Evolutionary conservation across 139 green algal genomes (phyloP).

Genomic region (Chlorella sp.): DNA sequence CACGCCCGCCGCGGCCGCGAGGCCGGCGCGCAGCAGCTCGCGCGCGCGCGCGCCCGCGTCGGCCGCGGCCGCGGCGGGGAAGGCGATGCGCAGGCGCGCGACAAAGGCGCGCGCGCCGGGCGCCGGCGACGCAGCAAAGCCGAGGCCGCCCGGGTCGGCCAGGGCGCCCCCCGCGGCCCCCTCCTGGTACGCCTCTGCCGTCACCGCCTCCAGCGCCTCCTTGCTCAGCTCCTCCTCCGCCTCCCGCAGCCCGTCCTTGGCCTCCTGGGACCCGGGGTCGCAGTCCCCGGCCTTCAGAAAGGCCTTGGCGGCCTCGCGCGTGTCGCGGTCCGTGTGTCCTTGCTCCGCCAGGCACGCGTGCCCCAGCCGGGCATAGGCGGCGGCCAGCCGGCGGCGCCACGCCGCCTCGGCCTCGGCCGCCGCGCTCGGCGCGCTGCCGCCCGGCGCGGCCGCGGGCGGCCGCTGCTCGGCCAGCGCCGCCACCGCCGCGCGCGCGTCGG

Average conservation of each 20-base stretch:
- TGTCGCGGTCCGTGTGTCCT: conserved; percentile 38
- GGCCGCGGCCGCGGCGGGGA: conserved; percentile 6
- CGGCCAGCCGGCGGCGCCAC: background rate
- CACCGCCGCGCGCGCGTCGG: conserved; percentile 31
- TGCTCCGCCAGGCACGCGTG: conserved; percentile 38
- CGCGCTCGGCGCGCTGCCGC: no score
- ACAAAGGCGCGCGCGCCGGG: conserved; percentile 9
- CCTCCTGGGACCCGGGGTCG: background rate
- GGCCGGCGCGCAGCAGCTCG: conserved; percentile 11
- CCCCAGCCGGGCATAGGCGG: conserved; percentile 27
- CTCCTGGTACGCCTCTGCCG: conserved; percentile 27
- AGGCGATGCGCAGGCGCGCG: conserved; percentile 9
- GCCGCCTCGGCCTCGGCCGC: background rate
- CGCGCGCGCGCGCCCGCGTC: conserved; percentile 5
- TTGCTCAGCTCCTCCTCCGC: conserved; percentile 27
- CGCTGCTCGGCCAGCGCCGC: background rate
- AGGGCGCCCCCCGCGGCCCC: background rate
- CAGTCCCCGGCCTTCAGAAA: conserved; percentile 27
- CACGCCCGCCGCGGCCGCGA: conserved; percentile 17
- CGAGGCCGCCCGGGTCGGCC: background rate
- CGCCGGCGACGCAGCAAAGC: background rate
- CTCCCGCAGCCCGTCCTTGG: conserved; percentile 28
- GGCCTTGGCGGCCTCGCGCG: conserved; percentile 21
- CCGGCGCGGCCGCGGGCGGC: background rate
- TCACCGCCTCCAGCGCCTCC: conserved; percentile 26